Conservation (phyloP, 176 grass and related monocot genomes). For the Elaeis guineensis region DNA sequence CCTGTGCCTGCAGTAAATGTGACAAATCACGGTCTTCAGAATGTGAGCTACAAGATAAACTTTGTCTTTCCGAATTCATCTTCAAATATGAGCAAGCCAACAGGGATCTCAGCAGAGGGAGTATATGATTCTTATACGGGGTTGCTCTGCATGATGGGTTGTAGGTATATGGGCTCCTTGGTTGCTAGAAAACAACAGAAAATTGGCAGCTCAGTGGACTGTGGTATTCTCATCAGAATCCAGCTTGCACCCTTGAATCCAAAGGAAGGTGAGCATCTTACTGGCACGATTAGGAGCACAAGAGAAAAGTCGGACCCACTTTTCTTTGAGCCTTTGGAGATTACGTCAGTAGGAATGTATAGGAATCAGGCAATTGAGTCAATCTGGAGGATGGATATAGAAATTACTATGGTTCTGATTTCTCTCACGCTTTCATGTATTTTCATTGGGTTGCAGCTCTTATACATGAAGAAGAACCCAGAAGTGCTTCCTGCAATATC, state of each 20-base stretch:
- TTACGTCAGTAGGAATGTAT: slow-evolving; percentile 49
- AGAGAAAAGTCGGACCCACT: slow-evolving; percentile 51
- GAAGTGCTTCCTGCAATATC: slow-evolving; percentile 59
- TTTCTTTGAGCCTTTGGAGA: slow-evolving; percentile 51
- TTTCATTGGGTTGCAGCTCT: slow-evolving; percentile 60
- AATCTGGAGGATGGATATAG: slow-evolving; percentile 69
- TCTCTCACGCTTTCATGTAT: slow-evolving; percentile 63
- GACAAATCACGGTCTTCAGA: slow-evolving; percentile 3
- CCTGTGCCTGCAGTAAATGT: not conserved
- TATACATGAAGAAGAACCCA: slow-evolving; percentile 48
- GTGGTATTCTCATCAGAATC: slow-evolving; percentile 46
- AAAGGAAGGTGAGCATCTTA: slow-evolving; percentile 32
- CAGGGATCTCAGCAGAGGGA: slow-evolving; percentile 58
- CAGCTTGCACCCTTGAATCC: slow-evolving; percentile 57
- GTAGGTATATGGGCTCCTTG: slow-evolving; percentile 14
- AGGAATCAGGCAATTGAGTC: slow-evolving; percentile 27
- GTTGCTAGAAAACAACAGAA: not conserved
- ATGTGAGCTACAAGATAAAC: slow-evolving; percentile 62
- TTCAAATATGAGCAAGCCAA: slow-evolving; percentile 25
- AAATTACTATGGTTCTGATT: slow-evolving; percentile 70
- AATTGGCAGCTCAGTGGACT: slow-evolving; percentile 31
- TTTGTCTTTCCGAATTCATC: slow-evolving; percentile 44
- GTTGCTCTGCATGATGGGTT: slow-evolving; percentile 63
- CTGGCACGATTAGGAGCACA: slow-evolving; percentile 49
- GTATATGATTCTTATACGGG: slow-evolving; percentile 60